Evolutionary conservation across 371 early-diverging fungal species (phyloP), one percentile per base, ranked within the genome.

Genomic region (Syncephalastrum monosporum): DNA sequence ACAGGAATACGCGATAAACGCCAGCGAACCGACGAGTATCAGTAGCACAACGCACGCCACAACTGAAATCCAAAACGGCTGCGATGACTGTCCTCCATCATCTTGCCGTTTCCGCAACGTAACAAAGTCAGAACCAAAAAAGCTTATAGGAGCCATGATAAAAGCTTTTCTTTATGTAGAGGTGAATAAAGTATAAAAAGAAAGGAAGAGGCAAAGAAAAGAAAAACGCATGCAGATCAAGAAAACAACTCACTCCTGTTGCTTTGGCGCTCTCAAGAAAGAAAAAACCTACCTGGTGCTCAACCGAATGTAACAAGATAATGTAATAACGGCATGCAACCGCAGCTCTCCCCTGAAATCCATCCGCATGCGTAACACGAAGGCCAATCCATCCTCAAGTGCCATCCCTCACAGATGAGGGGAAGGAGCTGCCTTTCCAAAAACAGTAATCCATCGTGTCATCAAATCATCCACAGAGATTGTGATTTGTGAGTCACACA

Each of bases 401-500:
- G 38, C 12, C 29, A 10, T 33, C 38, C 38, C 38, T 33, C 38
- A 33, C 38, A 8, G 38, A 12, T 10, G 6, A 33, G 12, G 38
- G 38, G 38, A 12, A 33, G 38, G 2, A 10, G 38, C 38, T 5
- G 8, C 38, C 2, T 33, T 5, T 33, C 38, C 38, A 33, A 33
- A 33, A 33, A 33, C 38, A 33, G 38, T 2, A 33, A 33, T 33
- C 12, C 38, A 10, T 10, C 38, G 38, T 33, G 38, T 33, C 38
- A 33, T 51, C 50, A 50, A 25, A 23, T 12, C 57, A 60, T 75
- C 73, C 65, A 71, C 74, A 79, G 79, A 79, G 75, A 75, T 79
- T 79, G 79, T 79, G 79, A 79, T 79, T 79, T 64, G 75, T 68
- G 74, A 69, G 70, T 33, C 38, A 33, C 38, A 33, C 38, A 33